These are phyloP conservation scores for Fusarium paranaense DNA, from an alignment of 2,329 filamentous ascomycete genomes.

Conservation along the genomic window DNA sequence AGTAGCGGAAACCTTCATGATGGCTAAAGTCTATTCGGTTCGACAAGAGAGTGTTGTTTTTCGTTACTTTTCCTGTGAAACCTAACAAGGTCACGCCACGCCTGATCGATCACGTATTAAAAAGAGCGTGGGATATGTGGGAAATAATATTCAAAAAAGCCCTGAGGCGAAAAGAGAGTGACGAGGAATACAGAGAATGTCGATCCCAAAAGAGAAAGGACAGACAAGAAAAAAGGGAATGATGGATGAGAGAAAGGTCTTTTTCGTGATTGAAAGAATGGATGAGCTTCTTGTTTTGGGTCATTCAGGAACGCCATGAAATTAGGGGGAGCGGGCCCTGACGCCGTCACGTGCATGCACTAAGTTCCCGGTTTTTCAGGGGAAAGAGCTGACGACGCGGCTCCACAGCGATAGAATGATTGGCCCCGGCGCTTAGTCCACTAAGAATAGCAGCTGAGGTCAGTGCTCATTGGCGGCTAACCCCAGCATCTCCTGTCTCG, in stretches of 20 bases:
- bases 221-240: slow-evolving; percentile 24
- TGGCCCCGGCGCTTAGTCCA: slow-evolving; percentile 23
- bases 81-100: slow-evolving; percentile 28
- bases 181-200: slow-evolving; percentile 38
- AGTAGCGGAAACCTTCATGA: slow-evolving; percentile 56
- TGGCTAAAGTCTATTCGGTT: slow-evolving; percentile 35
- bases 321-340: slow-evolving; percentile 36
- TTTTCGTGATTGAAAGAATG: slow-evolving; percentile 25
- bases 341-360: slow-evolving; percentile 38
- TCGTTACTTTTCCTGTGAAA: slow-evolving; percentile 25
- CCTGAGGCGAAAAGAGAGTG: slow-evolving; percentile 40
- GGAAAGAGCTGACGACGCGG: slow-evolving; percentile 38
- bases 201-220: slow-evolving; percentile 30
- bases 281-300: slow-evolving; percentile 28
- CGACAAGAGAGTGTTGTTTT: slow-evolving; percentile 17
- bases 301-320: slow-evolving; percentile 36
- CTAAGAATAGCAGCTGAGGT: slow-evolving; percentile 39
- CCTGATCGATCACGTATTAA: slow-evolving; percentile 26
- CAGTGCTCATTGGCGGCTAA: slow-evolving; percentile 30
- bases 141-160: slow-evolving; percentile 29
- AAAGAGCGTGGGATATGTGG: slow-evolving; percentile 28
- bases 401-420: slow-evolving; percentile 25
- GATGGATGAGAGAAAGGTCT: slow-evolving; percentile 16
- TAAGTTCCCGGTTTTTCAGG: slow-evolving; percentile 41
- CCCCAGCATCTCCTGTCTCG: slow-evolving; percentile 39